phyloP scores from a whole-genome alignment of 805 yeast genomes.

The Candida vaughaniae region DNA sequence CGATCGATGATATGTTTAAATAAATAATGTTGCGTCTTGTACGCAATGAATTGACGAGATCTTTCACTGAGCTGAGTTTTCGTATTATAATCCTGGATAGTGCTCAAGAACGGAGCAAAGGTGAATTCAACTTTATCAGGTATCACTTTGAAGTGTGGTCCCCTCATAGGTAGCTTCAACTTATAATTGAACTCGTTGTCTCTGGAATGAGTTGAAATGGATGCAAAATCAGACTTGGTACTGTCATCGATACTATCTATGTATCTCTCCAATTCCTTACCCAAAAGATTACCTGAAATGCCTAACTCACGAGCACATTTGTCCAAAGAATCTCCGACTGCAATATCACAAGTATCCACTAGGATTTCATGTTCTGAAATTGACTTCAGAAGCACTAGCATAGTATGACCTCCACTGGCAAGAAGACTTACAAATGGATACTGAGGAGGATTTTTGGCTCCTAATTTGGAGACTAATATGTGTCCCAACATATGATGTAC shows the following conservation, averaged over 20 bases:
- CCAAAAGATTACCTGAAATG: constrained; percentile 77
- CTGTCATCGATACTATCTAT: constrained; percentile 34
- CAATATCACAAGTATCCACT: constrained; percentile 78
- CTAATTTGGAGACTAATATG: constrained; percentile 49
- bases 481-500: constrained; percentile 98
- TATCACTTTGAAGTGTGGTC: constrained; percentile 25
- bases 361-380: constrained; percentile 68
- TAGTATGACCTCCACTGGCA: constrained; percentile 94
- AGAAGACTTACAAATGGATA: constrained; percentile 76
- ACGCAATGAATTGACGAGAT: constrained; percentile 51
- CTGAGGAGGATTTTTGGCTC: constrained; percentile 31
- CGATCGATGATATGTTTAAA: constrained; percentile 74
- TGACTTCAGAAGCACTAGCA: constrained; percentile 68
- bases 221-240: constrained; percentile 22
- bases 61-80: constrained; percentile 9
- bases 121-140: constrained; percentile 51
- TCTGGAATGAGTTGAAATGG: constrained; percentile 19
- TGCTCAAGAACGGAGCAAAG: constrained; percentile 73
- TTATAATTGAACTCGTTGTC: constrained; percentile 25
- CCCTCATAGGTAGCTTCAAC: constrained; percentile 31
- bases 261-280: constrained; percentile 71
- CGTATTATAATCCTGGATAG: constrained; percentile 36
- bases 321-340: constrained; percentile 91
- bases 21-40: constrained; percentile 58
- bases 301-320: constrained; percentile 90